Percentiles rank a stretch among this genome's conserved stretches.
phyloP scores from a whole-genome alignment of 73 alveolate genomes.

The Symbiodinium pilosum region DNA sequence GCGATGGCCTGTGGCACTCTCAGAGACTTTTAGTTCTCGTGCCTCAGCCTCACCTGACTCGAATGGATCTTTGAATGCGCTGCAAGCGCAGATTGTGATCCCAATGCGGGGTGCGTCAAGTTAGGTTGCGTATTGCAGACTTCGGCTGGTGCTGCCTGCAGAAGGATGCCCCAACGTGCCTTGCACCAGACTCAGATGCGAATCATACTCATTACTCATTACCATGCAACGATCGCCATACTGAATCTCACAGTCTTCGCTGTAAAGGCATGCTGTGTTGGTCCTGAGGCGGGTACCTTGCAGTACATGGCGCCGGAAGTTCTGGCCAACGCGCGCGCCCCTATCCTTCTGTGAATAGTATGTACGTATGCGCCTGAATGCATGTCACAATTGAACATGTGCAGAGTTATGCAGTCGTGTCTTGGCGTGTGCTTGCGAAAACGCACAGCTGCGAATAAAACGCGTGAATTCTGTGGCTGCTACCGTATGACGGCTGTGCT shows the following conservation, averaged over 20 bases:
- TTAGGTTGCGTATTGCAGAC: constrained; percentile 76
- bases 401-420: not conserved
- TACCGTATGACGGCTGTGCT: too few relatives aligned
- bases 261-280: not conserved
- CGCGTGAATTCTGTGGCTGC: too few relatives aligned
- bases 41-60: not conserved
- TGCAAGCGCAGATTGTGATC: not conserved
- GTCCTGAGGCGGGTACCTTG: constrained; percentile 75
- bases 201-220: too few relatives aligned
- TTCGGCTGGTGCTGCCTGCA: constrained; percentile 83
- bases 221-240: not conserved
- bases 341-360: too few relatives aligned
- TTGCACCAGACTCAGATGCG: constrained; percentile 20
- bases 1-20: constrained; percentile 31
- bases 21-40: too few relatives aligned
- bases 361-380: too few relatives aligned
- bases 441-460: too few relatives aligned
- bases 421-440: not conserved
- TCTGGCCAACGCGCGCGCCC: not conserved
- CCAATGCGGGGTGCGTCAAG: not conserved
- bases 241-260: not conserved
- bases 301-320: constrained; percentile 91
- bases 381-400: too few relatives aligned
- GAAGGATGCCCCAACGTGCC: constrained; percentile 36
- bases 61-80: not conserved